These are phyloP conservation scores for Eucalyptus camaldulensis DNA, from an alignment of 345 rosid genomes.

Conservation along the genomic window DNA sequence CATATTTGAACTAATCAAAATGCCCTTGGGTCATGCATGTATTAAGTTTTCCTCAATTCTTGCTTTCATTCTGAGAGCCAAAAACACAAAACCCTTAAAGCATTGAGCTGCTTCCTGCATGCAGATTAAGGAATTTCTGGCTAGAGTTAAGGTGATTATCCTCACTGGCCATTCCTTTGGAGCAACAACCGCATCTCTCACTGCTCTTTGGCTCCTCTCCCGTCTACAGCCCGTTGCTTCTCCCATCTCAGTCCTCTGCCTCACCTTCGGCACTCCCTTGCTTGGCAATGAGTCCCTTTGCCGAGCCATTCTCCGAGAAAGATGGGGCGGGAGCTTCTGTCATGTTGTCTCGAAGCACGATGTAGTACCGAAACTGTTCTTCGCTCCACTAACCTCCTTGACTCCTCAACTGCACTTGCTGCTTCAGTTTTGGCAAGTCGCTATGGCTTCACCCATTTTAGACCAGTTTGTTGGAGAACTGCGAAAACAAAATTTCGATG, in stretches of 20 bases:
- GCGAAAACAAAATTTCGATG: neutral
- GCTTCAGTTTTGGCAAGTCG: neutral
- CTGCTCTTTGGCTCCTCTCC: constrained; percentile 73
- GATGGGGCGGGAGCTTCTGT: constrained; percentile 49
- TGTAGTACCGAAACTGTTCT: constrained; percentile 39
- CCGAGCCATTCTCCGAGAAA: neutral
- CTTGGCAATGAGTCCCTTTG: constrained; percentile 61
- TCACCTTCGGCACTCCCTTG: constrained; percentile 83
- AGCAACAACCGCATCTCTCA: constrained; percentile 53
- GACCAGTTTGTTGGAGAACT: constrained; percentile 4
- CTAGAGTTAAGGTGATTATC: constrained; percentile 34
- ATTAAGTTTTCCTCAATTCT: neutral
- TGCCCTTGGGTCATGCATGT: neutral
- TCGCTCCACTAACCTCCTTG: constrained; percentile 19
- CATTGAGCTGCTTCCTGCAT: neutral
- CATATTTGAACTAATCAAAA: neutral
- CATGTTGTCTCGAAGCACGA: constrained; percentile 56
- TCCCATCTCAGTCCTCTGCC: constrained; percentile 34
- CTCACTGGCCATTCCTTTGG: constrained; percentile 77
- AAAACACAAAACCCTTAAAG: neutral
- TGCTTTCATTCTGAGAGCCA: neutral
- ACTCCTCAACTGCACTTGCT: constrained; percentile 6
- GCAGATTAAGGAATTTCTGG: constrained; percentile 21
- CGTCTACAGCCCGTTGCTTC: constrained; percentile 6
- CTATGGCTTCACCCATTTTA: constrained; percentile 5